These are phyloP conservation scores for Jackrogersella minutella DNA, from an alignment of 495 filamentous ascomycete species.

Conservation along the genomic window DNA sequence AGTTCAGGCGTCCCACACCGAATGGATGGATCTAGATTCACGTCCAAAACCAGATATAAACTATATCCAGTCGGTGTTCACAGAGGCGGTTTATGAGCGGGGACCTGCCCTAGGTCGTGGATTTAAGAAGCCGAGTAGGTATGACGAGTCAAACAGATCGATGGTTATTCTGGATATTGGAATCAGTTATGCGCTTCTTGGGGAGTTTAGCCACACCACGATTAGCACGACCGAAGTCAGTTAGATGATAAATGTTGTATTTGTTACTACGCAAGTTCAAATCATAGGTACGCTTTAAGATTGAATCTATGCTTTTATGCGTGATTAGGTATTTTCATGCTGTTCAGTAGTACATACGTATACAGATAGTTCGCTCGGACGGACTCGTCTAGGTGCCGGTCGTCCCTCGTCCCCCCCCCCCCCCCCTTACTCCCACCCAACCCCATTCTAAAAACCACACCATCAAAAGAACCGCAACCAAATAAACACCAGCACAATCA, in stretches of 20 bases:
- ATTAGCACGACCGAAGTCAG: no score
- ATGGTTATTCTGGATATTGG: constrained; percentile 8
- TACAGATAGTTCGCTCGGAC: constrained; percentile 41
- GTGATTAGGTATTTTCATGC: constrained; percentile 27
- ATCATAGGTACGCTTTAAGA: constrained; percentile 3
- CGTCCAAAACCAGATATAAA: no score
- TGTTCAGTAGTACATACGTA: constrained; percentile 26
- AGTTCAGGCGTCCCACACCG: constrained; percentile 20
- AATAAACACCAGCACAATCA: constrained; percentile 83
- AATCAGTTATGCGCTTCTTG: background rate
- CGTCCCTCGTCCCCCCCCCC: background rate
- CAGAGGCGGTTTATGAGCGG: no score
- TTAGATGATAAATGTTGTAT: no score
- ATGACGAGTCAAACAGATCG: background rate
- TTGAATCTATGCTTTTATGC: background rate
- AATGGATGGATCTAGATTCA: no score
- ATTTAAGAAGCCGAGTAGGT: background rate
- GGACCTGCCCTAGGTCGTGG: no score
- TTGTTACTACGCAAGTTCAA: constrained; percentile 3
- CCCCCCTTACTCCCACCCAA: no score
- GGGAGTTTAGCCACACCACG: background rate
- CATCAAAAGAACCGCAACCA: constrained; percentile 91
- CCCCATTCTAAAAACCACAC: background rate
- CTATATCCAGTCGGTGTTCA: no score
- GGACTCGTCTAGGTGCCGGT: background rate